Conservation (phyloP, 176 grass and related monocot species). For the Alloteropsis semialata region DNA sequence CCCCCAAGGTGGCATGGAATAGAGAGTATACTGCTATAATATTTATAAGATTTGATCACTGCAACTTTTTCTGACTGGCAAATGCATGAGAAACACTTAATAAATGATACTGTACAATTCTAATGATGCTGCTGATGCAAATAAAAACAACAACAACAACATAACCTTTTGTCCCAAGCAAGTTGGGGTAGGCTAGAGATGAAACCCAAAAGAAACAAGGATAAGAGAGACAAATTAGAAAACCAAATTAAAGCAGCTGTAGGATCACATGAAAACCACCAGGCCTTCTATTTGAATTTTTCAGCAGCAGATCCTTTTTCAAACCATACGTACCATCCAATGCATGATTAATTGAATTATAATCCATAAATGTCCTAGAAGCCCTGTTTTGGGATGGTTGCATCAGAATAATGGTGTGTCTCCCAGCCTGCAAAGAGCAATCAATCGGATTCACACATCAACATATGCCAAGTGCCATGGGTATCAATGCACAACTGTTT, state of each 20-base stretch:
- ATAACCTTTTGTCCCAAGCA: no score
- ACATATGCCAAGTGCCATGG: background rate
- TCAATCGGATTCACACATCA: slow-evolving; percentile 14
- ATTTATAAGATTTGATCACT: background rate
- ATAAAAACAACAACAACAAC: no score
- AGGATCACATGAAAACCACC: background rate
- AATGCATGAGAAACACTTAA: background rate
- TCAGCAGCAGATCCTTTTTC: background rate
- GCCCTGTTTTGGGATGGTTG: slow-evolving; percentile 81
- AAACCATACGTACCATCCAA: slow-evolving; percentile 77
- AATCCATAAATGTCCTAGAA: slow-evolving; percentile 91
- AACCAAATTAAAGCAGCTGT: background rate
- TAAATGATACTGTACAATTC: background rate
- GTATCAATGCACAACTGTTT: background rate
- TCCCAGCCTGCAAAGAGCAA: slow-evolving; percentile 67
- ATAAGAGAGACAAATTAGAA: no score
- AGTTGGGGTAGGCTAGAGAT: no score
- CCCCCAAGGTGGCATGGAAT: background rate
- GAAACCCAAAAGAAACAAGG: no score
- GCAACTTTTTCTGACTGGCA: background rate
- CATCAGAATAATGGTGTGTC: slow-evolving; percentile 98
- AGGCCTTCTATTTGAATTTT: background rate
- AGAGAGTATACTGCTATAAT: background rate
- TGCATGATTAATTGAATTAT: slow-evolving; percentile 89
- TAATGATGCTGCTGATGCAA: background rate